A percentile compares a stretch with the other conserved stretches of the same genome.
Conservation (phyloP, 306 rosid species). For the Lagenaria siceraria region DNA sequence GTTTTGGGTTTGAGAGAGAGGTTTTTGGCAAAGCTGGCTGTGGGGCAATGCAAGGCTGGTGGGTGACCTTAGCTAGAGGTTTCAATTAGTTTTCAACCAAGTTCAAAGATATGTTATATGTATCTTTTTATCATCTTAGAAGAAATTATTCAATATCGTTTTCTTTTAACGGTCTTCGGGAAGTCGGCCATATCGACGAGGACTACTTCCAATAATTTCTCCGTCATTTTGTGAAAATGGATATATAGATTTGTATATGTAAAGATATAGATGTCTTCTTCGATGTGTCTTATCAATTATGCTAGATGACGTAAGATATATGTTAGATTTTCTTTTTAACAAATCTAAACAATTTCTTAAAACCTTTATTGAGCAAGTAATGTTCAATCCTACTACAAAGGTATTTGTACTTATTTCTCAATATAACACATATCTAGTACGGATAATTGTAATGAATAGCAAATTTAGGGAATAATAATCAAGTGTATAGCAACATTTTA, state of each 20-base stretch:
- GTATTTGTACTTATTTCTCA: background rate
- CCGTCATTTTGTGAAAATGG: background rate
- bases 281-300: background rate
- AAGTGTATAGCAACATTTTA: too few relatives aligned
- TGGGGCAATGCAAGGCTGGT: constrained; percentile 67
- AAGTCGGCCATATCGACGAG: background rate
- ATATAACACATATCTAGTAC: too few relatives aligned
- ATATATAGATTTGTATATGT: background rate
- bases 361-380: background rate
- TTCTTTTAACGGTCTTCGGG: background rate
- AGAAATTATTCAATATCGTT: background rate
- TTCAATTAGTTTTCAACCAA: constrained; percentile 20
- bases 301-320: background rate
- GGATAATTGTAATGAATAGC: too few relatives aligned
- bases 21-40: constrained; percentile 36
- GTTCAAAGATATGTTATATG: constrained; percentile 8
- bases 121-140: background rate
- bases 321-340: background rate
- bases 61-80: constrained; percentile 6
- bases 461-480: too few relatives aligned
- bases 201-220: background rate
- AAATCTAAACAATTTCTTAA: background rate
- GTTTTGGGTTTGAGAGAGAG: constrained; percentile 5
- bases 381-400: too few relatives aligned
- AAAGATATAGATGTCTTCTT: background rate